Evolutionary conservation across 257 asterid species (phyloP).

Genomic region (Eustoma russellianum): DNA sequence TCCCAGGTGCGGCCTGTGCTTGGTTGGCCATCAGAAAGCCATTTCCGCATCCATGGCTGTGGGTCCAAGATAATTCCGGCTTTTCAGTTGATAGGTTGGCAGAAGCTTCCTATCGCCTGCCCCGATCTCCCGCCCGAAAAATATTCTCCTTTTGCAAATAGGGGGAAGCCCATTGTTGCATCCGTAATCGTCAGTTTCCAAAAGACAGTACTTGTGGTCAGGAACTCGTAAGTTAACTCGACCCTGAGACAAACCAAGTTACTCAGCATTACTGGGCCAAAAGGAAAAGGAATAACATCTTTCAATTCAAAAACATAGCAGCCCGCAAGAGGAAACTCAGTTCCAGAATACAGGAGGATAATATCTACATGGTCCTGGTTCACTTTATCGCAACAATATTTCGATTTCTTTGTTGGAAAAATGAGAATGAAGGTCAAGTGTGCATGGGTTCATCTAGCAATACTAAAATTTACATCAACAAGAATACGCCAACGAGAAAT

Average conservation of each 20-base stretch:
- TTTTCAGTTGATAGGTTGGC: constrained; percentile 88
- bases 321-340: background rate
- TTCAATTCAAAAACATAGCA: no score
- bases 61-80: constrained; percentile 96
- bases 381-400: no score
- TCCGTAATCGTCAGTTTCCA: constrained; percentile 72
- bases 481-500: no score
- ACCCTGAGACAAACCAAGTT: constrained; percentile 40
- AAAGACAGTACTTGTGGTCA: constrained; percentile 65
- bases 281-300: constrained; percentile 2
- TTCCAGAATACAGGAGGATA: no score
- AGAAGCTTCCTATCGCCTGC: constrained; percentile 80
- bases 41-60: constrained; percentile 99
- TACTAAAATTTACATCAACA: no score
- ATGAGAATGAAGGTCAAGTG: no score
- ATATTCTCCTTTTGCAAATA: constrained; percentile 47
- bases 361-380: no score
- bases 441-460: no score
- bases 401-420: no score
- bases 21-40: constrained; percentile 98
- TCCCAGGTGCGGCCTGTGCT: constrained; percentile 83
- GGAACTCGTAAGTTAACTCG: constrained; percentile 70
- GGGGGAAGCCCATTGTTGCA: constrained; percentile 91
- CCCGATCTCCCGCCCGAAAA: constrained; percentile 85
- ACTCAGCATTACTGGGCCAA: constrained; percentile 6